phyloP scores from a whole-genome alignment of 2,329 filamentous ascomycete species.

The Xylariaceae sp. region DNA sequence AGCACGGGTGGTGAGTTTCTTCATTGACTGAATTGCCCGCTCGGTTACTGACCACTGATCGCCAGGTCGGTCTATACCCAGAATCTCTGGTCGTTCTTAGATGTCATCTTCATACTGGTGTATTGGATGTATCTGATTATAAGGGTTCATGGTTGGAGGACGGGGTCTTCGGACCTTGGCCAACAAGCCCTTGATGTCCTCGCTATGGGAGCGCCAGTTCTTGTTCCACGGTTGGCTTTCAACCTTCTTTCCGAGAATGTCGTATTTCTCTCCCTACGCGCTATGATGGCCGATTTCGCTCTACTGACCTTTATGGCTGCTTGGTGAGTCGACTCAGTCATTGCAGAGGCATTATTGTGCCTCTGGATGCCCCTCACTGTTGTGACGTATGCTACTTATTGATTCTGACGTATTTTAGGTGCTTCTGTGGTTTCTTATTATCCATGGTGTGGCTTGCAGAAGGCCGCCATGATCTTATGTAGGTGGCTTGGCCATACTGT shows the following conservation, averaged over 20 bases:
- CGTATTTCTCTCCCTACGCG: slow-evolving; percentile 71
- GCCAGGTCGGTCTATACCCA: slow-evolving; percentile 74
- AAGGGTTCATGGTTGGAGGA: slow-evolving; percentile 58
- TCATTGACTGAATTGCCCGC: not conserved
- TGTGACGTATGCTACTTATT: not conserved
- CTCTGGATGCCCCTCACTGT: not conserved
- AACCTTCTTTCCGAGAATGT: slow-evolving; percentile 79
- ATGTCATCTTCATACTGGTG: slow-evolving; percentile 69
- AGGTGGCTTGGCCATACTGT: slow-evolving; percentile 23
- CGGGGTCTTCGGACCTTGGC: slow-evolving; percentile 41
- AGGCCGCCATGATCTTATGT: slow-evolving; percentile 54
- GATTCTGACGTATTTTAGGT: slow-evolving; percentile 33
- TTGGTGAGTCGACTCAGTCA: slow-evolving; percentile 43
- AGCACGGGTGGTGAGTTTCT: slow-evolving; percentile 56
- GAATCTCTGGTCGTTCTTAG: slow-evolving; percentile 83
- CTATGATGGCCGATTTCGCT: slow-evolving; percentile 85
- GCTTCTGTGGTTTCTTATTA: slow-evolving; percentile 74
- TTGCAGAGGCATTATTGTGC: not conserved
- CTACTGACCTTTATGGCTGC: slow-evolving; percentile 66
- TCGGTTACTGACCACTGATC: slow-evolving; percentile 3
- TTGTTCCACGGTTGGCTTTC: slow-evolving; percentile 75
- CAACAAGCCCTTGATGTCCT: slow-evolving; percentile 72
- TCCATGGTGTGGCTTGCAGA: slow-evolving; percentile 74
- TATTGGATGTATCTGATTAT: slow-evolving; percentile 64
- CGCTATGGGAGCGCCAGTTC: slow-evolving; percentile 70